phyloP scores from a whole-genome alignment of 768 basidiomycete genomes.

The Lentinula sp. region DNA sequence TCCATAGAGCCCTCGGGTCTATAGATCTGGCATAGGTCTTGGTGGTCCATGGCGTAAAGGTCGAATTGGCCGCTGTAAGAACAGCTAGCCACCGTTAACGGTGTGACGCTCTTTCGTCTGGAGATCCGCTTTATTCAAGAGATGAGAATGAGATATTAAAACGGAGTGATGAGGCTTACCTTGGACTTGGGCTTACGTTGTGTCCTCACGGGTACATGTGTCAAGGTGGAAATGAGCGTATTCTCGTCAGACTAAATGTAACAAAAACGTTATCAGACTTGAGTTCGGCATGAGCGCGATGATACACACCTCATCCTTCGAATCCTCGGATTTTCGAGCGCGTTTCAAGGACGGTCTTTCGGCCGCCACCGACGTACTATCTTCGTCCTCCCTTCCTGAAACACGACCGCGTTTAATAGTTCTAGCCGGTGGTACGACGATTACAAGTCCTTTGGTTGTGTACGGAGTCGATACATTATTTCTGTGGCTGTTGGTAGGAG shows the following conservation, averaged over 20 bases:
- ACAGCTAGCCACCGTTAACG: background rate
- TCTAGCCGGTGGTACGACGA: background rate
- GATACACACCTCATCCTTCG: background rate
- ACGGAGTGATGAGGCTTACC: background rate
- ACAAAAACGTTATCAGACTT: background rate
- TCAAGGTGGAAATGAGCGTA: background rate
- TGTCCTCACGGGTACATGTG: too few species aligned
- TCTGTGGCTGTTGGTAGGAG: background rate
- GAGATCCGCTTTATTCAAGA: background rate
- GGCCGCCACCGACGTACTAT: background rate
- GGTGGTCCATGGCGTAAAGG: slow-evolving; percentile 2
- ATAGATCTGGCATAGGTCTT: slow-evolving; percentile 2
- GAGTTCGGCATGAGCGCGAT: background rate
- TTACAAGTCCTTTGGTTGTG: background rate
- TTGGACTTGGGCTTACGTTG: background rate
- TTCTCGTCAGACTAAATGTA: background rate
- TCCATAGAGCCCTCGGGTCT: background rate
- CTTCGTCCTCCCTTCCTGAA: background rate
- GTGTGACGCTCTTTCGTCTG: background rate
- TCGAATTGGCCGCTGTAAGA: background rate
- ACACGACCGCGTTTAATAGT: background rate
- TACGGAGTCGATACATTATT: background rate
- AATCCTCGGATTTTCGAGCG: background rate
- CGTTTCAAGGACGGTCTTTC: background rate
- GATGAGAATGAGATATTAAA: background rate